Conservation (phyloP, 106 monocot species). For the Dendrobium huoshanense region DNA sequence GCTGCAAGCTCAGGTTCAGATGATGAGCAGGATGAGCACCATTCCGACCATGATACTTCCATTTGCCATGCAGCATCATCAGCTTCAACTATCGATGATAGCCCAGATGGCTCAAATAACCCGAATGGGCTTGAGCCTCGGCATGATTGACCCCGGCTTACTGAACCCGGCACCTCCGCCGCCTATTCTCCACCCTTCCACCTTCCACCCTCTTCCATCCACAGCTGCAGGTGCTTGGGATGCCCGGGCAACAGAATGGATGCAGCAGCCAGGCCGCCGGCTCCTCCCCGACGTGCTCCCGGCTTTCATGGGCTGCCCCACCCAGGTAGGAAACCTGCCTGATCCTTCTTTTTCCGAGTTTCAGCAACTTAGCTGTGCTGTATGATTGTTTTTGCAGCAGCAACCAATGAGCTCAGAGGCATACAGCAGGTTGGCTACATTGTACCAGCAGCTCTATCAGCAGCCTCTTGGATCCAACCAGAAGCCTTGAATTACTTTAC, state of each 20-base stretch:
- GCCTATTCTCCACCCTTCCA: conserved; percentile 3
- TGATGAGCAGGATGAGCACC: conserved; percentile 38
- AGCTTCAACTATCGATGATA: conserved; percentile 56
- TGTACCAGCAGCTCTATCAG: conserved; percentile 47
- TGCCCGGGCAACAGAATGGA: conserved; percentile 7
- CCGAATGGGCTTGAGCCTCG: conserved; percentile 35
- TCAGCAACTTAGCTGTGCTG: background rate
- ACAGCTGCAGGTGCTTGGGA: conserved; percentile 3
- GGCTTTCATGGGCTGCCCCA: conserved; percentile 33
- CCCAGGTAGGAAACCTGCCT: conserved; percentile 30
- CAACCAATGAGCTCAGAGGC: conserved; percentile 46
- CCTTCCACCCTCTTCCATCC: conserved; percentile 13
- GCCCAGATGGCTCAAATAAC: conserved; percentile 56
- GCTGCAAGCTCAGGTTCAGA: conserved; percentile 53
- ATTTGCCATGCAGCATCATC: conserved; percentile 41
- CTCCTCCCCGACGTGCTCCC: conserved; percentile 29
- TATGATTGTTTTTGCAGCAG: background rate
- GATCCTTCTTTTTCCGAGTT: background rate
- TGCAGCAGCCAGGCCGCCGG: conserved; percentile 3
- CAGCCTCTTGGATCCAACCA: background rate
- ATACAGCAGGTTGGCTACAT: conserved; percentile 40
- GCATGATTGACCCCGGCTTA: conserved; percentile 29
- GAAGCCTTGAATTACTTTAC: background rate
- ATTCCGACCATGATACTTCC: conserved; percentile 70
- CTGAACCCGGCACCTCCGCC: conserved; percentile 11